Conservation (phyloP, 1,139 yeast genomes). For the Hemisphaericaspora xylofermentans region DNA sequence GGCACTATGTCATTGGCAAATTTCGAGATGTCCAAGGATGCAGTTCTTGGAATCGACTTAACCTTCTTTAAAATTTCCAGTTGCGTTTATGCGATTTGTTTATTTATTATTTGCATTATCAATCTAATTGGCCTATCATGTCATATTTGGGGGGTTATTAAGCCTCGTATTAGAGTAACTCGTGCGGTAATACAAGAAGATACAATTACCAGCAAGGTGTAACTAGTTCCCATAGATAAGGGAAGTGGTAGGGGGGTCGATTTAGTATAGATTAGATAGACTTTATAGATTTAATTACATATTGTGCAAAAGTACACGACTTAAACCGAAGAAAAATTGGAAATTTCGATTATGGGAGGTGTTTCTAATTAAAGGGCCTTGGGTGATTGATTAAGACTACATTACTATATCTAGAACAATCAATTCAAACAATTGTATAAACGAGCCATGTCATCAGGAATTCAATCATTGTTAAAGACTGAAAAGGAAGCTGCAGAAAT, state of each 20-base stretch:
- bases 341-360: too few species aligned
- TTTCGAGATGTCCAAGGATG: conserved; percentile 44
- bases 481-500: conserved; percentile 96
- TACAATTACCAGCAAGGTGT: background rate
- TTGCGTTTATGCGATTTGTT: conserved; percentile 54
- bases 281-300: too few species aligned
- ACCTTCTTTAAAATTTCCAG: conserved; percentile 59
- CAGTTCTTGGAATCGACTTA: conserved; percentile 20
- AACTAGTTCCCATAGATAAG: background rate
- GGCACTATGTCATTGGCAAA: conserved; percentile 77
- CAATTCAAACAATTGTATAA: conserved; percentile 11
- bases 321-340: background rate
- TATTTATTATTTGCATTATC: conserved; percentile 17
- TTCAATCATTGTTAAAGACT: conserved; percentile 55
- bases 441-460: conserved; percentile 42
- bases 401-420: background rate
- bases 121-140: conserved; percentile 10
- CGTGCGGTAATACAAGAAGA: background rate
- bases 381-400: background rate
- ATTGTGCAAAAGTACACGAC: background rate
- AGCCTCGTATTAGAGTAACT: background rate
- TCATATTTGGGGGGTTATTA: background rate
- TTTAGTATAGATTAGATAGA: background rate
- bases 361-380: too few species aligned
- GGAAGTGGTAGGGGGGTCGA: background rate